Base-by-base conservation (phyloP, 1,284 basidiomycete species). In the Tylopilus orsonianus region DNA sequence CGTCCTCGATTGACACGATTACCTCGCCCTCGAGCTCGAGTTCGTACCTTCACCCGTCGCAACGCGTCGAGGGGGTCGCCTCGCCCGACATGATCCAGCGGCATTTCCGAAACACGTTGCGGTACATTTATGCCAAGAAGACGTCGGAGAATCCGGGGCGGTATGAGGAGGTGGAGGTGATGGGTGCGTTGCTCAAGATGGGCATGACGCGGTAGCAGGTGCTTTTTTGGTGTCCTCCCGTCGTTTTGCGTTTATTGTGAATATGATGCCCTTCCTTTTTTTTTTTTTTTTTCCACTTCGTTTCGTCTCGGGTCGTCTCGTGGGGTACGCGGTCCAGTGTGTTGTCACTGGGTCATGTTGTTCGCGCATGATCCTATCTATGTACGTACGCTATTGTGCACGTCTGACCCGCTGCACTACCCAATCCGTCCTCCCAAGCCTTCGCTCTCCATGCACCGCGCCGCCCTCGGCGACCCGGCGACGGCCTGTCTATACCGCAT, bases 31-130 rank as follows among this genome's bases (percentile, higher is more conserved):
- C 62, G 0, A 65, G 8, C 29, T 26, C 26, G 26, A 10, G 7
- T 10, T 77, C 78, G 3, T 92, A 96, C 61, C 83, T 93, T 4
- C 90, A 94, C 64, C 87, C 90, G 0, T 85, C 90, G 0, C 84
- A 90, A 52, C 80, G 87, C 41, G 81, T 97, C 49, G 94, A 97
- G 61, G 91, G 91, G 8, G 86, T 93, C 0, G 87, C 93, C 56
- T 88, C 89, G 4, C 90, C 92, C 7, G 94, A 97, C 39, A 91
- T 93, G 81, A 95, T 97, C 56, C 76, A 80, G 1, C 77, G 90
- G 49, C 96, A 99, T 71, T 98, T 98, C 77, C 79, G 84, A 47
- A 95, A 94, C 69, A 93, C 93, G 16, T 71, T 98, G 43, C 66
- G 74, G 27, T 90, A 95, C 68, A 95, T 98, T 51, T 83, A 87